Evolutionary conservation across 352 stramenopile species (phyloP).

Genomic region (Pythium scleroteichum): DNA sequence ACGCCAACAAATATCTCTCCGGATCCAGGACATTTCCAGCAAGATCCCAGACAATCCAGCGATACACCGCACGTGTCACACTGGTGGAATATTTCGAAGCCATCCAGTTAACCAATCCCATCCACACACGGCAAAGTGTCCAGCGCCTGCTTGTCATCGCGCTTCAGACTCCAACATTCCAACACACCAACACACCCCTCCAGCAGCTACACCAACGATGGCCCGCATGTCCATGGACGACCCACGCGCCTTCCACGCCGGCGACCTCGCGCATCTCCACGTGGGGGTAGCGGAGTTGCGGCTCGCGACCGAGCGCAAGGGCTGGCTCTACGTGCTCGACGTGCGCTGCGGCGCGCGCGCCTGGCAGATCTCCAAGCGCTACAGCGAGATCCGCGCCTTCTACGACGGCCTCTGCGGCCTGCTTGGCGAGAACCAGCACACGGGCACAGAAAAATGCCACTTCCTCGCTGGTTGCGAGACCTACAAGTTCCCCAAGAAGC

Average conservation of each 20-base stretch:
- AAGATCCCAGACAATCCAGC: conserved; percentile 7
- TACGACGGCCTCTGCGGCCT: conserved; percentile 49
- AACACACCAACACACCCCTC: conserved; percentile 15
- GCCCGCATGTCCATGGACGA: conserved; percentile 16
- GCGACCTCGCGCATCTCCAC: conserved; percentile 54
- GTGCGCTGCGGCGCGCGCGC: conserved; percentile 43
- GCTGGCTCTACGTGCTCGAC: conserved; percentile 72
- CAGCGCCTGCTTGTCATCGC: background rate
- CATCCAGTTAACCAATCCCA: conserved; percentile 11
- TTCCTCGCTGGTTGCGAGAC: conserved; percentile 65
- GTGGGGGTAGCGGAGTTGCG: conserved; percentile 59
- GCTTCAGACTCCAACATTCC: background rate
- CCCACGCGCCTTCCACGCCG: conserved; percentile 20
- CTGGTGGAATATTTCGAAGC: conserved; percentile 17
- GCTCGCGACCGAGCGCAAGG: conserved; percentile 46
- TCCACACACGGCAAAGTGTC: background rate
- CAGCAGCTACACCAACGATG: conserved; percentile 12
- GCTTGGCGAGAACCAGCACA: conserved; percentile 29
- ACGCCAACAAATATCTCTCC: background rate
- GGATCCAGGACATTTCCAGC: background rate
- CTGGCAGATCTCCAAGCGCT: conserved; percentile 62
- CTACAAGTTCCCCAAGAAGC: conserved; percentile 81
- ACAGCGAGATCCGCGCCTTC: conserved; percentile 76
- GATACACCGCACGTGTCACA: conserved; percentile 12
- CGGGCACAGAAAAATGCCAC: conserved; percentile 62